Conservation (phyloP, 306 rosid species). For the Vicia faba region DNA sequence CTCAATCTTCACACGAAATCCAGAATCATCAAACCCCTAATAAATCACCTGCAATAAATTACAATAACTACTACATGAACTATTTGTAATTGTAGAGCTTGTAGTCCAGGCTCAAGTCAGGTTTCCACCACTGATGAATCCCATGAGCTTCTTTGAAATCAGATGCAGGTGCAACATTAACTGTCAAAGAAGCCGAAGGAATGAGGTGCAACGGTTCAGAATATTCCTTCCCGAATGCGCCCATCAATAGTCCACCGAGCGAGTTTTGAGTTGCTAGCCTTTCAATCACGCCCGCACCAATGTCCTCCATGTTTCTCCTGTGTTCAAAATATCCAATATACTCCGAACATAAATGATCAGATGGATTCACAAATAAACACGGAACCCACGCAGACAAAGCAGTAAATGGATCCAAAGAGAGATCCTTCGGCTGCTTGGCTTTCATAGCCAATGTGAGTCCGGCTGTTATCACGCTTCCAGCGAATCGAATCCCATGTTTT, state of each 20-base stretch:
- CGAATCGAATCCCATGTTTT: constrained; percentile 83
- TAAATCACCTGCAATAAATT: neutral
- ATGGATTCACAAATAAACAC: constrained; percentile 73
- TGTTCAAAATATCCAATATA: constrained; percentile 94
- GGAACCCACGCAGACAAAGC: constrained; percentile 80
- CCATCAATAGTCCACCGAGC: constrained; percentile 65
- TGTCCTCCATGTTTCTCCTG: constrained; percentile 78
- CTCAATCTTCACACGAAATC: constrained; percentile 9
- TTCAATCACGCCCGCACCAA: constrained; percentile 80
- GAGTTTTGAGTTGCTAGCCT: constrained; percentile 88
- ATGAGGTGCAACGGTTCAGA: constrained; percentile 80
- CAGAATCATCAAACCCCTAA: constrained; percentile 12
- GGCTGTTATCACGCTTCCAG: constrained; percentile 78
- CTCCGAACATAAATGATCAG: constrained; percentile 76
- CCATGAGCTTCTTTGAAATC: constrained; percentile 93
- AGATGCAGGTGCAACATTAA: constrained; percentile 52
- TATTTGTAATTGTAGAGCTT: constrained; percentile 60
- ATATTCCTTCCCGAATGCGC: constrained; percentile 64
- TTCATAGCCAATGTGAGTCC: constrained; percentile 82
- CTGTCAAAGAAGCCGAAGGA: constrained; percentile 76
- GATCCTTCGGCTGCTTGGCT: constrained; percentile 46
- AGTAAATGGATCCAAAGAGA: constrained; percentile 51
- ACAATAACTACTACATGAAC: constrained; percentile 3
- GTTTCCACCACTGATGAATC: constrained; percentile 95
- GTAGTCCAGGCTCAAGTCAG: constrained; percentile 48